phyloP scores from a whole-genome alignment of 2,329 filamentous ascomycete genomes.

The Geosmithia putterillii region DNA sequence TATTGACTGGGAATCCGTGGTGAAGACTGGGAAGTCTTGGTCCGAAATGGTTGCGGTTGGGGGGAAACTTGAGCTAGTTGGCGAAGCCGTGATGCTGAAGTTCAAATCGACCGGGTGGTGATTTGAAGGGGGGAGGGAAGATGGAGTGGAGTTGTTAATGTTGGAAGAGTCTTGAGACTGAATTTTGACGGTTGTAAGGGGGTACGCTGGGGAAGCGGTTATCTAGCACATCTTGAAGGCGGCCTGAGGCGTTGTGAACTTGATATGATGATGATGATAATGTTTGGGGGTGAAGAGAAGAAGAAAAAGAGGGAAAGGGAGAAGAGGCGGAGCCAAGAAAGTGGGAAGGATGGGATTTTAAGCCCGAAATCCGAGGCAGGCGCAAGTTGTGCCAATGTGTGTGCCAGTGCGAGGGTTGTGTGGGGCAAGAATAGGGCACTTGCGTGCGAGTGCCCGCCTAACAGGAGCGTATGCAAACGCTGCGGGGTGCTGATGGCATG shows the following conservation, averaged over 20 bases:
- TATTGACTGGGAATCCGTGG: constrained; percentile 71
- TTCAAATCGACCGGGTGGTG: constrained; percentile 57
- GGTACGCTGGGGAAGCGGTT: constrained; percentile 23
- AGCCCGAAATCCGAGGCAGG: constrained; percentile 3
- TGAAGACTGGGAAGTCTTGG: constrained; percentile 65
- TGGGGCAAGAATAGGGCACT: neutral
- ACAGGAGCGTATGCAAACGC: neutral
- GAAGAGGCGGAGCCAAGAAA: constrained; percentile 7
- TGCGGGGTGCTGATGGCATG: neutral
- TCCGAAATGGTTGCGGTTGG: constrained; percentile 46
- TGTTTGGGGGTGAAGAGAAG: constrained; percentile 21
- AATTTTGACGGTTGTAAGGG: constrained; percentile 38
- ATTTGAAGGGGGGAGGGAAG: constrained; percentile 22
- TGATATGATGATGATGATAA: constrained; percentile 13
- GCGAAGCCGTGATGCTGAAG: constrained; percentile 47
- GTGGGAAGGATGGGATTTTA: constrained; percentile 8
- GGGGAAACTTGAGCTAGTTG: constrained; percentile 44
- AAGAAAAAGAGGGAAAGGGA: constrained; percentile 16
- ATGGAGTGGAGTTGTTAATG: constrained; percentile 31
- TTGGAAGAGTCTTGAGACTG: constrained; percentile 23
- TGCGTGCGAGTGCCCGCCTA: neutral
- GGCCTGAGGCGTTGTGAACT: constrained; percentile 20
- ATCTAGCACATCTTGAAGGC: constrained; percentile 48
- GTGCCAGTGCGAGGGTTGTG: neutral
- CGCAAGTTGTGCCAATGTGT: neutral